Percentiles rank a stretch among this genome's conserved stretches.
Evolutionary conservation across 306 rosid genomes (phyloP).

Genomic region (Vachellia pachyceras): DNA sequence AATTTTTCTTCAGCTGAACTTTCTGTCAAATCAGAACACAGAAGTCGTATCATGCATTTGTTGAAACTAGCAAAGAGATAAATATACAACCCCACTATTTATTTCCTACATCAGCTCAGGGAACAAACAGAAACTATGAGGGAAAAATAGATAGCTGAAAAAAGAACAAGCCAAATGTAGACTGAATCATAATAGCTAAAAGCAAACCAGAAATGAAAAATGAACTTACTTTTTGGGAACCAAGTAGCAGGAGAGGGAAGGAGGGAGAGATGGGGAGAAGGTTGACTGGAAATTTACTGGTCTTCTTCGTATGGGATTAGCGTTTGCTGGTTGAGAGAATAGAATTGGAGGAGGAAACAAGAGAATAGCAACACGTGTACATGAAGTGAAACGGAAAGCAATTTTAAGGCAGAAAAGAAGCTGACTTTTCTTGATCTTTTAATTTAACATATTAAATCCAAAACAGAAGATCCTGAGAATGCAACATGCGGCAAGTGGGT

Average conservation of each 20-base stretch:
- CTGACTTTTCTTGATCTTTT: neutral
- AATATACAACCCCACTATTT: neutral
- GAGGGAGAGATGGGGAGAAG: neutral
- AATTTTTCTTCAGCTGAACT: neutral
- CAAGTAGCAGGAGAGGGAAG: neutral
- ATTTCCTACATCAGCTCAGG: neutral
- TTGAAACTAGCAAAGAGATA: neutral
- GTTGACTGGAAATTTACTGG: neutral
- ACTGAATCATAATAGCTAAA: neutral
- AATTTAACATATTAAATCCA: neutral
- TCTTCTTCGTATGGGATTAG: neutral
- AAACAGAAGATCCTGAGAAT: neutral
- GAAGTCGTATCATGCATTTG: neutral
- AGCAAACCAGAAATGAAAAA: neutral
- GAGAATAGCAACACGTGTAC: neutral
- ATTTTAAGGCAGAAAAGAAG: neutral
- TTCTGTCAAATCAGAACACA: neutral
- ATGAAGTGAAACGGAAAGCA: neutral
- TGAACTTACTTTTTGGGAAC: constrained; percentile 11
- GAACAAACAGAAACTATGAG: constrained; percentile 24
- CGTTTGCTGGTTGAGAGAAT: no score
- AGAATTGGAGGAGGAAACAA: neutral
- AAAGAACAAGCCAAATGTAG: neutral
- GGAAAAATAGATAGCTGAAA: neutral
- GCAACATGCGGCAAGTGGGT: neutral